Conservation (phyloP, 768 basidiomycete genomes). For the Collybia sordida region DNA sequence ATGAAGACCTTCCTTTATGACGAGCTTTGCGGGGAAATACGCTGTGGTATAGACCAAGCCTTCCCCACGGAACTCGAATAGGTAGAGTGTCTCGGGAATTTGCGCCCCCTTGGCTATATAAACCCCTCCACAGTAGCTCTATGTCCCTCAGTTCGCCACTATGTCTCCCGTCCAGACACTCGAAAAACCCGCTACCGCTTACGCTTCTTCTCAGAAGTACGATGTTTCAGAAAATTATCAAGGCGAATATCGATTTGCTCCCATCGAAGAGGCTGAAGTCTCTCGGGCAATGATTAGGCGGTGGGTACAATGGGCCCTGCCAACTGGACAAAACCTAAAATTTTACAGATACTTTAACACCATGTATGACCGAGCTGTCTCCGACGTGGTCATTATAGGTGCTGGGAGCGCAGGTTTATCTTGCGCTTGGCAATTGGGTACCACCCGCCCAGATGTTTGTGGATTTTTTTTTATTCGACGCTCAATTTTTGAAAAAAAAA, state of each 20-base stretch:
- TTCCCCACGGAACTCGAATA: too few species aligned
- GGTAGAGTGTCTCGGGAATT: too few species aligned
- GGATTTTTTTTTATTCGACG: not conserved
- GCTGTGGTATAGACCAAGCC: too few species aligned
- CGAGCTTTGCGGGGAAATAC: too few species aligned
- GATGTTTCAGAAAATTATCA: constrained; percentile 55
- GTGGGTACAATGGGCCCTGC: constrained; percentile 24
- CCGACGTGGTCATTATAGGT: constrained; percentile 77
- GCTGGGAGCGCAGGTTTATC: constrained; percentile 70
- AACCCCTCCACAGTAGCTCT: too few species aligned
- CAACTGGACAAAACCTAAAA: not conserved
- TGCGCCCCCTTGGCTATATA: too few species aligned
- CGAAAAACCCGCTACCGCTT: constrained; percentile 7
- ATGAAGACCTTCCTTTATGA: too few species aligned
- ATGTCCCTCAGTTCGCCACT: not conserved
- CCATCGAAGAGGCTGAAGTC: constrained; percentile 75
- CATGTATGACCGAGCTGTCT: constrained; percentile 74
- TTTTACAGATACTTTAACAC: constrained; percentile 62
- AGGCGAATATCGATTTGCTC: constrained; percentile 67
- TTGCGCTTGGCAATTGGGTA: constrained; percentile 74
- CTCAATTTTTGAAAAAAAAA: not conserved
- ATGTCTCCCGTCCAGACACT: constrained; percentile 12
- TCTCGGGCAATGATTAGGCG: constrained; percentile 77
- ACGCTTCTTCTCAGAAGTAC: constrained; percentile 20
- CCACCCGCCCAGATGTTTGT: constrained; percentile 60